Evolutionary conservation across 352 stramenopile species (phyloP).

Genomic region (Thalassiosira pacifica): DNA sequence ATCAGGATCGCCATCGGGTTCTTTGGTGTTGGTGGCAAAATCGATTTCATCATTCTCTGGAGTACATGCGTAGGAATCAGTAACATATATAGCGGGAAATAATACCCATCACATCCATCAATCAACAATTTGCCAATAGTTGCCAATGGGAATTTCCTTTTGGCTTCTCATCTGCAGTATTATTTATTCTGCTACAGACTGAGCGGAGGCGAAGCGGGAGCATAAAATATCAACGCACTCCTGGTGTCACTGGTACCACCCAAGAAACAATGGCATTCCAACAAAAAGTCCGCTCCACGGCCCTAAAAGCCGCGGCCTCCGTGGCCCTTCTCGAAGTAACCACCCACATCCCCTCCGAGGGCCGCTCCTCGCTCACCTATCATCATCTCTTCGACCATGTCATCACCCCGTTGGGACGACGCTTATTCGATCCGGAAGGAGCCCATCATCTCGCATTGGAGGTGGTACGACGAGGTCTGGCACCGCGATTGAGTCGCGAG

Average conservation of each 20-base stretch:
- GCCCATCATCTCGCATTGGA: constrained; percentile 79
- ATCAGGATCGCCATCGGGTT: no score
- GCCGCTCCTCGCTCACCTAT: constrained; percentile 72
- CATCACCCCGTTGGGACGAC: constrained; percentile 71
- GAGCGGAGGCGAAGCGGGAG: no score
- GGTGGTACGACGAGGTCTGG: constrained; percentile 49
- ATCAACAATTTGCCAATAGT: no score
- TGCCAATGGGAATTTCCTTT: no score
- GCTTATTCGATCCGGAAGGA: constrained; percentile 70
- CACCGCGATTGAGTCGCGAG: constrained; percentile 54
- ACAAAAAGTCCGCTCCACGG: constrained; percentile 28
- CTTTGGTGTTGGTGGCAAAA: no score
- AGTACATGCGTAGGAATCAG: no score
- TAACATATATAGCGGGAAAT: no score
- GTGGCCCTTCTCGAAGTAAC: constrained; percentile 70
- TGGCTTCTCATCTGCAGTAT: no score
- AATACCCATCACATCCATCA: no score
- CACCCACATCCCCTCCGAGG: constrained; percentile 79
- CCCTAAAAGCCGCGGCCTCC: constrained; percentile 24
- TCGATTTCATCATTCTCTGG: no score
- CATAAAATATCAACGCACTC: no score
- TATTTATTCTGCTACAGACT: no score
- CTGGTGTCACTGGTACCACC: background rate
- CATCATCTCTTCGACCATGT: constrained; percentile 72
- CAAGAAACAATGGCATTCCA: constrained; percentile 14